Evolutionary conservation across 2,329 filamentous ascomycete species (phyloP), one percentile per base, ranked within the genome.

Genomic region (Rasamsonia emersonii): DNA sequence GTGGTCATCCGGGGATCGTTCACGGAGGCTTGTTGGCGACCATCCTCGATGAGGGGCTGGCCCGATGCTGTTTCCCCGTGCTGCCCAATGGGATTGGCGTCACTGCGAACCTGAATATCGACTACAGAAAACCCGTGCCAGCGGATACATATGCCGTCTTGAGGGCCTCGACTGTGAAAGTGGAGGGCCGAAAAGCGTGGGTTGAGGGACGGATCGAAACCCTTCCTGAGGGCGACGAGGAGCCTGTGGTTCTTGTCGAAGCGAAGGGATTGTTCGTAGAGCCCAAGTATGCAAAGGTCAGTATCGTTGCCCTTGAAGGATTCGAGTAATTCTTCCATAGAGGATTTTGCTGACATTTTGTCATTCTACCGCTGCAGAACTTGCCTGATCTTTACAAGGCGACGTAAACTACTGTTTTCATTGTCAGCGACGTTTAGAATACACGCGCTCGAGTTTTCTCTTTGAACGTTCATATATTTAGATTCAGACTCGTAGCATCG

Each of bases 141-240:
- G 86, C 86, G 4, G 74, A 76, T 14, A 73, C 74, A 39, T 91
- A 82, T 52, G 66, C 93, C 18, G 84, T 93, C 25, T 62, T 98
- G 37, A 71, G 74, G 40, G 88, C 85, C 3, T 74, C 77, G 53
- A 94, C 88, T 13, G 79, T 75, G 7, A 88, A 82, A 64, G 82
- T 89, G 1, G 86, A 96, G 53, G 89, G 91, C 1, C 72, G 91
- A 40, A 96, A 96, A 66, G 89, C 86, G 9, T 95, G 86, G 86
- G 86, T 95, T 1, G 80, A 83, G 61, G 91, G 86, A 1, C 74
- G 76, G 45, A 79, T 96, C 47, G 86, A 94, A 70, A 79, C 84
- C 34, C 61, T 96, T 39, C 73, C 74, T 37, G 62, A 69, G 16
- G 65, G 76, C 19, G 75, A 75, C 6, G 71, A 79, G 58, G 66